A percentile compares a stretch with the other conserved stretches of the same genome.
Conservation (phyloP, 2,329 filamentous ascomycete genomes). For the Hypoxylon sp. region DNA sequence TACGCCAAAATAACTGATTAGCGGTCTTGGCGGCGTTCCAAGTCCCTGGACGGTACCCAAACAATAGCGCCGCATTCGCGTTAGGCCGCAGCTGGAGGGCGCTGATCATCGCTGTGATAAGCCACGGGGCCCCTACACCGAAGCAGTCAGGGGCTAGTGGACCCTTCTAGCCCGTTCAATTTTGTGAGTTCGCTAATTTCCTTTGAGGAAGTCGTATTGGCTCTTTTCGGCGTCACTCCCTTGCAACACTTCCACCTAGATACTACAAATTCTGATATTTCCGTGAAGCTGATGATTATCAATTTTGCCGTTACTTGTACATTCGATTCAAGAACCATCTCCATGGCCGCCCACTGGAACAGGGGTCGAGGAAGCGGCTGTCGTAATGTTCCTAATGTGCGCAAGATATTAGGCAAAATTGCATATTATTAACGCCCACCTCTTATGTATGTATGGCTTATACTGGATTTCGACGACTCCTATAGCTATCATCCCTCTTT, state of each 20-base stretch:
- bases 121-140: not conserved
- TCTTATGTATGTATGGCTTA: not conserved
- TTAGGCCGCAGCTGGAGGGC: not conserved
- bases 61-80: not conserved
- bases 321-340: not conserved
- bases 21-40: conserved; percentile 14
- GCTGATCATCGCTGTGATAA: conserved; percentile 1
- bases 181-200: not conserved
- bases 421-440: not conserved
- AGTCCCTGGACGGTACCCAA: conserved; percentile 16
- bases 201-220: too few relatives aligned
- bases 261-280: not conserved
- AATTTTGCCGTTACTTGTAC: not conserved
- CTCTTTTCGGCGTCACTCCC: not conserved
- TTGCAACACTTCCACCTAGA: not conserved
- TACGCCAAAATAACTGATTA: not conserved
- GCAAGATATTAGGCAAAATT: conserved; percentile 3
- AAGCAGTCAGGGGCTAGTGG: not conserved
- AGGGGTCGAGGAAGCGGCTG: not conserved
- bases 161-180: not conserved
- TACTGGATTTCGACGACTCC: not conserved
- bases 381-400: not conserved
- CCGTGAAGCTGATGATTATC: not conserved
- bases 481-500: not conserved
- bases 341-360: not conserved